Evolutionary conservation across 2,329 filamentous ascomycete genomes (phyloP).

Genomic region (Clonostachys solani): DNA sequence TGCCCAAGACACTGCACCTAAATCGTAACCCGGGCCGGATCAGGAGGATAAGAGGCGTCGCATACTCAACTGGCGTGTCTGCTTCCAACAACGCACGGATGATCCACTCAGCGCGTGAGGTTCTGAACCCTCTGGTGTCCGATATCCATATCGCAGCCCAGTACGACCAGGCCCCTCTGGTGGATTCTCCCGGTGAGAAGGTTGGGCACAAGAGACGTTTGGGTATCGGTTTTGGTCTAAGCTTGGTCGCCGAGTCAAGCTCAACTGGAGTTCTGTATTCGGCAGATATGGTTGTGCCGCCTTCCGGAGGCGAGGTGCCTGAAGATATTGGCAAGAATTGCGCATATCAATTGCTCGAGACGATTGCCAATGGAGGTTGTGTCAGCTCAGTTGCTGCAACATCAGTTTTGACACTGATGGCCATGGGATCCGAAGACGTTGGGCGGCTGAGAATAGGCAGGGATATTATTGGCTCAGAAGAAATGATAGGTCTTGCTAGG

Average conservation of each 20-base stretch:
- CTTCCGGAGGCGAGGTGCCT: conserved; percentile 75
- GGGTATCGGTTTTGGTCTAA: conserved; percentile 88
- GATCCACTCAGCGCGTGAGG: conserved; percentile 84
- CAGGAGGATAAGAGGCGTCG: conserved; percentile 85
- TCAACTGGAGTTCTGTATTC: conserved; percentile 78
- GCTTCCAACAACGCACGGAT: conserved; percentile 92
- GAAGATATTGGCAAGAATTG: conserved; percentile 89
- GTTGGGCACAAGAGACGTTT: conserved; percentile 56
- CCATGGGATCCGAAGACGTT: conserved; percentile 96
- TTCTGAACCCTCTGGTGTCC: conserved; percentile 79
- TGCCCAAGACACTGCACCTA: conserved; percentile 91
- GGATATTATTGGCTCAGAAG: conserved; percentile 77
- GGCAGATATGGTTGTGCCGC: conserved; percentile 73
- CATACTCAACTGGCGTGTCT: conserved; percentile 87
- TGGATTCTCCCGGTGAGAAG: conserved; percentile 45
- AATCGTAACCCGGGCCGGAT: conserved; percentile 77
- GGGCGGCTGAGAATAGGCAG: conserved; percentile 78
- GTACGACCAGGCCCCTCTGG: conserved; percentile 63
- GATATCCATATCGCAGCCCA: conserved; percentile 88
- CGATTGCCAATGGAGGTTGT: conserved; percentile 78
- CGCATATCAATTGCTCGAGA: conserved; percentile 84
- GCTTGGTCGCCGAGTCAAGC: conserved; percentile 87
- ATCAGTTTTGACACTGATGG: conserved; percentile 85
- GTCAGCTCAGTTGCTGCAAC: conserved; percentile 67
- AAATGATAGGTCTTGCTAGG: conserved; percentile 73